These are phyloP conservation scores for Barnettozyma hawaiiensis DNA, from an alignment of 1,139 yeast genomes.

Conservation along the genomic window DNA sequence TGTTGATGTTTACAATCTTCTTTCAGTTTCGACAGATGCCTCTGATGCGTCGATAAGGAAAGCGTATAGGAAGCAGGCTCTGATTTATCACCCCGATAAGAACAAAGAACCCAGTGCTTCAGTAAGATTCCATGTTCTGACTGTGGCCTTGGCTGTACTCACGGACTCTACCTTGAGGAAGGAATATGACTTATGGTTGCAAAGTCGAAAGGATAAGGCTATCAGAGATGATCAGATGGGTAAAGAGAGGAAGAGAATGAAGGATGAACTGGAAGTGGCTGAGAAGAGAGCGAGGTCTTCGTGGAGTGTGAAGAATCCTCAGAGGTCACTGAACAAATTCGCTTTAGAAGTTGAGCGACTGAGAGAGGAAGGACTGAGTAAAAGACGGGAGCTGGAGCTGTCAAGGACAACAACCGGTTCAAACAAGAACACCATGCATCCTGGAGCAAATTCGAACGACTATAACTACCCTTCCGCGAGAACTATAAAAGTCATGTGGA, in stretches of 20 bases:
- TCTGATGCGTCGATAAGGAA: slow-evolving; percentile 67
- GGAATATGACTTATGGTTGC: slow-evolving; percentile 63
- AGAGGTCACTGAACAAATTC: slow-evolving; percentile 7
- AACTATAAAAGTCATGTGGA: slow-evolving; percentile 22
- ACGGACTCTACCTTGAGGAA: slow-evolving; percentile 83
- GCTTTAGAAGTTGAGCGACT: slow-evolving; percentile 19
- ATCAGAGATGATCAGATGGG: slow-evolving; percentile 13
- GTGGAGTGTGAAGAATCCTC: slow-evolving; percentile 16
- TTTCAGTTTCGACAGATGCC: slow-evolving; percentile 62
- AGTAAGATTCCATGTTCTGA: slow-evolving; percentile 64
- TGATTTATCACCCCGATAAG: slow-evolving; percentile 87
- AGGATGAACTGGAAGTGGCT: slow-evolving; percentile 21
- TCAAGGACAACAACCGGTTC: slow-evolving; percentile 6
- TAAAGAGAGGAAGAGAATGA: slow-evolving; percentile 18
- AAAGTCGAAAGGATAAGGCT: slow-evolving; percentile 7
- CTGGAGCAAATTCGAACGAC: not conserved
- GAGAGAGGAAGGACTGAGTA: slow-evolving; percentile 22
- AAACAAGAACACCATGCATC: not conserved
- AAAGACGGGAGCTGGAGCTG: slow-evolving; percentile 16
- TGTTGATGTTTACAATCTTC: slow-evolving; percentile 52
- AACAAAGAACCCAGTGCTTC: slow-evolving; percentile 83
- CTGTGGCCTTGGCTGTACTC: slow-evolving; percentile 84
- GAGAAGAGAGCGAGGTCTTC: slow-evolving; percentile 11
- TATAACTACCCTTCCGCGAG: slow-evolving; percentile 3
- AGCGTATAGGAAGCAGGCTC: slow-evolving; percentile 81